Evolutionary conservation across 768 basidiomycete species (phyloP).

Genomic region (Dentipellis sp.): DNA sequence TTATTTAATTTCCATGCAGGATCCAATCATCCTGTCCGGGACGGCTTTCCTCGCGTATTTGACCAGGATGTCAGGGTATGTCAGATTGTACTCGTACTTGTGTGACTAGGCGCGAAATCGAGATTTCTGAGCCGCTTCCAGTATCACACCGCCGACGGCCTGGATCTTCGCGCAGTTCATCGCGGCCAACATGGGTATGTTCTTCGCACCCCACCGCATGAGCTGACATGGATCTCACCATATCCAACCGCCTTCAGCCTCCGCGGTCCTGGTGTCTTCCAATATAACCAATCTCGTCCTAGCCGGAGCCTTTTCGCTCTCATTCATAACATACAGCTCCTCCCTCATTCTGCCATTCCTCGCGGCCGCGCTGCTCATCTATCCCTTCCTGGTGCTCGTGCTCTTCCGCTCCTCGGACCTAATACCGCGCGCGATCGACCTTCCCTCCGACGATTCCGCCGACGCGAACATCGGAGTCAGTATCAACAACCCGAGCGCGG

Average conservation of each 20-base stretch:
- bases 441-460: slow-evolving; percentile 23
- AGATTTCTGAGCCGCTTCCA: not conserved
- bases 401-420: slow-evolving; percentile 51
- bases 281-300: slow-evolving; percentile 95
- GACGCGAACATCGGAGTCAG: slow-evolving; percentile 15
- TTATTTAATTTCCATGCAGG: slow-evolving; percentile 22
- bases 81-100: not conserved
- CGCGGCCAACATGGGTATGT: slow-evolving; percentile 60
- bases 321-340: slow-evolving; percentile 71
- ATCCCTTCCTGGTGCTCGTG: slow-evolving; percentile 41
- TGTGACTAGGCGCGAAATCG: not conserved
- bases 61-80: slow-evolving; percentile 50
- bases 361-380: slow-evolving; percentile 48
- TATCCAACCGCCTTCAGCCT: slow-evolving; percentile 21
- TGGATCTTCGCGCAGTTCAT: slow-evolving; percentile 75
- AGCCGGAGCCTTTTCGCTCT: slow-evolving; percentile 75
- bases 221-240: too few species aligned
- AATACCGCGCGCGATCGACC: slow-evolving; percentile 38
- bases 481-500: slow-evolving; percentile 36
- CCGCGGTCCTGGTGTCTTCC: slow-evolving; percentile 60
- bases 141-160: slow-evolving; percentile 36
- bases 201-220: slow-evolving; percentile 34
- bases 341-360: slow-evolving; percentile 80
- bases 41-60: slow-evolving; percentile 89
- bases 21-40: slow-evolving; percentile 88